These are phyloP conservation scores for Botrytis medusae DNA, from an alignment of 2,329 filamentous ascomycete genomes.

Conservation along the genomic window DNA sequence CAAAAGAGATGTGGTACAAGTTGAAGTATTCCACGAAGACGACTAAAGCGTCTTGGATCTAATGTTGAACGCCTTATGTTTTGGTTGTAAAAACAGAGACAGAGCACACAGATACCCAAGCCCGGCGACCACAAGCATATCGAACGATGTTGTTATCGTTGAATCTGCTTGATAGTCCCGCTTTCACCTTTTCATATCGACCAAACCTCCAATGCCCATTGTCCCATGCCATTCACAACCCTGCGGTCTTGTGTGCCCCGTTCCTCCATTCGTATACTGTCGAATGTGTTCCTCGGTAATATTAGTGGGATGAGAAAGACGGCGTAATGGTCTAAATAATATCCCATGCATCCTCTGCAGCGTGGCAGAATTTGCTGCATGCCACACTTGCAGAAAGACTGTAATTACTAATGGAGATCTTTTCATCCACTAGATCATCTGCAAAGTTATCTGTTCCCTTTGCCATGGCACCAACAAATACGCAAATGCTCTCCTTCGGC, in stretches of 20 bases:
- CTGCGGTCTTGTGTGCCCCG: constrained; percentile 1
- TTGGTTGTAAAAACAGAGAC: constrained; percentile 84
- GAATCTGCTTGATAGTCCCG: constrained; percentile 44
- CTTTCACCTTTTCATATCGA: constrained; percentile 42
- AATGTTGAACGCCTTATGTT: constrained; percentile 75
- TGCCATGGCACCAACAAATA: constrained; percentile 98
- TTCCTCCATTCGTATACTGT: constrained; percentile 5
- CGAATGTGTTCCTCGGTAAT: constrained; percentile 14
- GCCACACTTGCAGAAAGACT: constrained; percentile 96
- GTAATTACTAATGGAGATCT: constrained; percentile 98
- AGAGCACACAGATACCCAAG: constrained; percentile 67
- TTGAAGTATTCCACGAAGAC: constrained; percentile 65
- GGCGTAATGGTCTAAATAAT: constrained; percentile 63
- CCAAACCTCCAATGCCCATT: constrained; percentile 29
- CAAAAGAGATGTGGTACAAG: constrained; percentile 53
- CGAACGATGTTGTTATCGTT: constrained; percentile 71
- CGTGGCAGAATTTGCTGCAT: constrained; percentile 99
- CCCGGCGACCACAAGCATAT: constrained; percentile 49
- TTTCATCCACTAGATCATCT: constrained; percentile 90
- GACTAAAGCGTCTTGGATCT: constrained; percentile 65
- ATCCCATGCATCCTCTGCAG: constrained; percentile 93
- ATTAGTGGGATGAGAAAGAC: constrained; percentile 18
- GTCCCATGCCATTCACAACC: constrained; percentile 10
- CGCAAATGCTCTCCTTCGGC: constrained; percentile 88
- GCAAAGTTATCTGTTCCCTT: constrained; percentile 96